Evolutionary conservation across 2,329 filamentous ascomycete genomes (phyloP).

Genomic region (Sodiomyces alkalinus): DNA sequence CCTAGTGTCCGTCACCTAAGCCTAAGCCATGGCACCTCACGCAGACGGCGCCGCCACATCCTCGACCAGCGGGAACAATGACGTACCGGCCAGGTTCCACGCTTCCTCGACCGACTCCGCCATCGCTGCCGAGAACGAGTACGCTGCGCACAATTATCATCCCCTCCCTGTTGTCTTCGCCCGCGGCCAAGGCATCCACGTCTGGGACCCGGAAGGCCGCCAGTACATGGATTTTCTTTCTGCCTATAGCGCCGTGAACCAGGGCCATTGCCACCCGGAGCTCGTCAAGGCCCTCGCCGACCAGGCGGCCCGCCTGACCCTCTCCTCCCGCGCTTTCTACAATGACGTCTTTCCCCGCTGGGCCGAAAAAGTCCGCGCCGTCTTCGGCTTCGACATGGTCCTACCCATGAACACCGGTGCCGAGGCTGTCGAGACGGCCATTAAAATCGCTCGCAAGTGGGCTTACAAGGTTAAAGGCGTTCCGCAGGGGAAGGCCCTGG

Average conservation of each 20-base stretch:
- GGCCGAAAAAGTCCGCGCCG: conserved; percentile 76
- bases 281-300: conserved; percentile 80
- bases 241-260: conserved; percentile 94
- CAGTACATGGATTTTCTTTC: conserved; percentile 97
- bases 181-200: conserved; percentile 66
- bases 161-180: conserved; percentile 90
- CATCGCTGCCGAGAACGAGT: conserved; percentile 67
- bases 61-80: too few relatives aligned
- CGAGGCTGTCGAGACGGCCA: conserved; percentile 87
- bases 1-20: too few relatives aligned
- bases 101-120: conserved; percentile 64
- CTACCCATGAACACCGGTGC: conserved; percentile 97
- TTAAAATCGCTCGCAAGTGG: conserved; percentile 97
- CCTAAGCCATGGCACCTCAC: conserved; percentile 42
- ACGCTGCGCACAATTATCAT: conserved; percentile 97
- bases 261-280: conserved; percentile 95
- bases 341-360: conserved; percentile 97
- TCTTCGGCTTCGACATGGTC: conserved; percentile 96
- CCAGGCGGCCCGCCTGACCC: conserved; percentile 76
- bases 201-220: conserved; percentile 93
- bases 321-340: conserved; percentile 91
- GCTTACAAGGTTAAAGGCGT: conserved; percentile 94
- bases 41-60: conserved; percentile 24
- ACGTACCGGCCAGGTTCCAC: conserved; percentile 54
- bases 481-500: conserved; percentile 64